Percentiles rank a stretch among this genome's conserved stretches.
Conservation (phyloP, 1,284 basidiomycete genomes). For the Heimioporus retisporus region DNA sequence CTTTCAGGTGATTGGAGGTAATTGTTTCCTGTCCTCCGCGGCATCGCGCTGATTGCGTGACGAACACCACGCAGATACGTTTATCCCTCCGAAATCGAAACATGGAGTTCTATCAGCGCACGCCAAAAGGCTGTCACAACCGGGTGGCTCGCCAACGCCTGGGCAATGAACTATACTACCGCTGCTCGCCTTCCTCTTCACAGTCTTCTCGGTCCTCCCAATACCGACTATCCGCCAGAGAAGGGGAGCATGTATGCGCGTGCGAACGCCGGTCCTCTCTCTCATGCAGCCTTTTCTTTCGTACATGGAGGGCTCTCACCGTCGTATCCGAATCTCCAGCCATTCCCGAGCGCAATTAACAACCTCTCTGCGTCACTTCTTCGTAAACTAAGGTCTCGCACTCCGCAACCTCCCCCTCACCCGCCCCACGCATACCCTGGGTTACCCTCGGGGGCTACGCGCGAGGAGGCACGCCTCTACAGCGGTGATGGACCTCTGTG, state of each 20-base stretch:
- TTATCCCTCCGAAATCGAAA: slow-evolving; percentile 80
- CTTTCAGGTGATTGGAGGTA: slow-evolving; percentile 85
- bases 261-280: slow-evolving; percentile 60
- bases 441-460: slow-evolving; percentile 73
- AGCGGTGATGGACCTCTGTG: slow-evolving; percentile 84
- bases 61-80: slow-evolving; percentile 74
- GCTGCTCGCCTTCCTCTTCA: slow-evolving; percentile 86
- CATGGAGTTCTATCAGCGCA: slow-evolving; percentile 76
- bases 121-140: slow-evolving; percentile 80
- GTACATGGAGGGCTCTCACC: slow-evolving; percentile 91
- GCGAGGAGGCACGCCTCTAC: slow-evolving; percentile 79
- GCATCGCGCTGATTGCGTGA: slow-evolving; percentile 4
- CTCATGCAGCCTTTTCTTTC: slow-evolving; percentile 85
- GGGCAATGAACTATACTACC: slow-evolving; percentile 90
- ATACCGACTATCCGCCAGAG: slow-evolving; percentile 74
- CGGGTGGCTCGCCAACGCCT: slow-evolving; percentile 85
- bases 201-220: slow-evolving; percentile 72
- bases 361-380: slow-evolving; percentile 74
- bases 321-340: slow-evolving; percentile 73
- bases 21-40: slow-evolving; percentile 25
- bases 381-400: slow-evolving; percentile 66
- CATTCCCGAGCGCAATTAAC: slow-evolving; percentile 89
- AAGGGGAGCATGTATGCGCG: slow-evolving; percentile 42
- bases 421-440: slow-evolving; percentile 86
- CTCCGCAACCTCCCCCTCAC: slow-evolving; percentile 76